Evolutionary conservation across 176 grass and related monocot genomes (phyloP).

Genomic region (Triticum urartu): DNA sequence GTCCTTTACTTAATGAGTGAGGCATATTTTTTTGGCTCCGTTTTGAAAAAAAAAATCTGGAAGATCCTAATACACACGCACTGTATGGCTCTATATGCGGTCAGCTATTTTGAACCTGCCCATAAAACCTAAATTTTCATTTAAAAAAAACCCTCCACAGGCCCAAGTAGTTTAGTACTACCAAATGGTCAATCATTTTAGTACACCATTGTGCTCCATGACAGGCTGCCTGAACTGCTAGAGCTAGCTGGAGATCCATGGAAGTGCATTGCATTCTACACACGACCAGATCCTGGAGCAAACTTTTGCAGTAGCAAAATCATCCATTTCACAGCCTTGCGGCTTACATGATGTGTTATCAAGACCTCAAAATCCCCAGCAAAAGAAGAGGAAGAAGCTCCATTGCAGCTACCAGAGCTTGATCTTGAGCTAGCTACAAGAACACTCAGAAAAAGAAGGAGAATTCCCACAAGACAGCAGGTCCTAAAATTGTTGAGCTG

Average conservation of each 20-base stretch:
- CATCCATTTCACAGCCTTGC: slow-evolving; percentile 26
- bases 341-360: slow-evolving; percentile 43
- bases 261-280: background rate
- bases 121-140: background rate
- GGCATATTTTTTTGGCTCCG: no score
- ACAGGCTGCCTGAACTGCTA: background rate
- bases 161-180: background rate
- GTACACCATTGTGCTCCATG: background rate
- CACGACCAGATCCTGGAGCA: background rate
- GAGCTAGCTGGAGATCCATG: background rate
- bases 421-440: slow-evolving; percentile 39
- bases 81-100: background rate
- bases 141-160: no score
- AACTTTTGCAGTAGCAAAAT: background rate
- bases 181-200: background rate
- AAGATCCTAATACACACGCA: background rate
- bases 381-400: background rate
- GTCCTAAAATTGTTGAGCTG: slow-evolving; percentile 38
- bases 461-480: slow-evolving; percentile 34
- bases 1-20: no score
- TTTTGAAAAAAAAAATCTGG: no score
- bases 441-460: background rate
- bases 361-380: slow-evolving; percentile 24
- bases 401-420: slow-evolving; percentile 25
- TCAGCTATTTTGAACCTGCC: background rate